Evolutionary conservation across 176 grass and related monocot genomes (phyloP), one percentile per base, ranked within the genome.

Genomic region (Echinochloa phyllopogon): DNA sequence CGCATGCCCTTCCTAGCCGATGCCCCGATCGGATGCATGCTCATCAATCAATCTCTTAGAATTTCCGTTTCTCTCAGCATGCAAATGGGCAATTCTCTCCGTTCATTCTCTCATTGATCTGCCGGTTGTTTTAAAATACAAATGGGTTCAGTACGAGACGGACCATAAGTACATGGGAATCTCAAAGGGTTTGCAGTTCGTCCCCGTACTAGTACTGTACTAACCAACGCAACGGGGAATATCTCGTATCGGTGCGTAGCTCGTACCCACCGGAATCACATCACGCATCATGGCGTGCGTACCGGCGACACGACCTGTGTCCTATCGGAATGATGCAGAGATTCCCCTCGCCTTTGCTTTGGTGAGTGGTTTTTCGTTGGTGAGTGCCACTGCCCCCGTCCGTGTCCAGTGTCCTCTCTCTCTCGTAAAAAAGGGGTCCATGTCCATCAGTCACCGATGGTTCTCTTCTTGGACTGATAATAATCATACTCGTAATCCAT

Each of bases 281-380:
- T 61, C 80, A 18, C 18, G 74, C 69, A 42, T 74, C 69, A 64
- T 72, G 61, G 45, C 61, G 23, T 21, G 18, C 6, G 42, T 44
- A 9, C 53, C 15, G 76, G 64, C 76, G 76, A 78, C 76, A 78
- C 24, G 82, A 76, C 60, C 45, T 76, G 48, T 27, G 72, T 56
- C 72, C 21, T 76, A 29, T 73, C 15, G 48, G 73, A 42, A 84
- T 56, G 60, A 38, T 55, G 72, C 73, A 63, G 62, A 58, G 72
- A 69, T 76, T 84, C 62, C 72, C n/a, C 72, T 76, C 5, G 38
- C 82, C 57, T 27, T 50, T 4, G n/a, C n/a, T n/a, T n/a, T n/a
- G n/a, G n/a, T n/a, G n/a, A n/a, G n/a, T n/a, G n/a, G n/a, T n/a
- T n/a, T n/a, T n/a, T n/a, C n/a, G n/a, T n/a, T n/a, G 5, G 42